Base-by-base conservation (phyloP, 306 rosid genomes). In the Arachis stenosperma region DNA sequence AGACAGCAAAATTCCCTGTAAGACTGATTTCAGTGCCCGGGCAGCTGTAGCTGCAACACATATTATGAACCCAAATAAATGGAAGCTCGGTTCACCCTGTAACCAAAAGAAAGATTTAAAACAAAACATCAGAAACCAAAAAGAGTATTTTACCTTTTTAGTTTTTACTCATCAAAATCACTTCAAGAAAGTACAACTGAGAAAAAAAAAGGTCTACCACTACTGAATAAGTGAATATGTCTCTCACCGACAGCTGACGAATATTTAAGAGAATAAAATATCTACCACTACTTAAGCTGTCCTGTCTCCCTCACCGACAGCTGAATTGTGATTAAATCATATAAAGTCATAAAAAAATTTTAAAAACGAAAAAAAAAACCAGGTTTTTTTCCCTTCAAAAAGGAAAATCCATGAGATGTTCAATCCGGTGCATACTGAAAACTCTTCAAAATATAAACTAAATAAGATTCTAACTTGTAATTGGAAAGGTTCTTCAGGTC, bases 11-110 rank as follows among this genome's bases (percentile, higher is more conserved):
- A 95, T 90, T 69, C 99, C 99, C 71, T 95, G 99, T 36, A 95
- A 86, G 58, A 95, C 99, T 6, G 99, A 83, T 74, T 95, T 95
- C 33, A 95, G 87, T 3, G 99, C 99, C 74, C 99, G 90, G 46
- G 99, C 99, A 77, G 96, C 99, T 1, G 99, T 95, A 6, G 99
- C 99, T 2, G 99, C 95, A 40, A 95, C 7, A 58, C 99, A 95
- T 52, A 95, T 82, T 68, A 95, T 78, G 83, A 95, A 95, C 63
- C 99, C 99, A 81, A 95, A 95, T 66, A 95, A 81, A 87, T 95
- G 99, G 88, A 95, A 95, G 80, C 99, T 95, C 0, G 99, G 99
- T 82, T 95, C 99, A 79, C 99, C 97, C 99, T 95, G 71, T 55
- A 50, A 66, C 61, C 79, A 73, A 47, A 64, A 17, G 65, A 74